These are phyloP conservation scores for Mycotypha africana DNA, from an alignment of 371 early-diverging fungal genomes.

Conservation along the genomic window DNA sequence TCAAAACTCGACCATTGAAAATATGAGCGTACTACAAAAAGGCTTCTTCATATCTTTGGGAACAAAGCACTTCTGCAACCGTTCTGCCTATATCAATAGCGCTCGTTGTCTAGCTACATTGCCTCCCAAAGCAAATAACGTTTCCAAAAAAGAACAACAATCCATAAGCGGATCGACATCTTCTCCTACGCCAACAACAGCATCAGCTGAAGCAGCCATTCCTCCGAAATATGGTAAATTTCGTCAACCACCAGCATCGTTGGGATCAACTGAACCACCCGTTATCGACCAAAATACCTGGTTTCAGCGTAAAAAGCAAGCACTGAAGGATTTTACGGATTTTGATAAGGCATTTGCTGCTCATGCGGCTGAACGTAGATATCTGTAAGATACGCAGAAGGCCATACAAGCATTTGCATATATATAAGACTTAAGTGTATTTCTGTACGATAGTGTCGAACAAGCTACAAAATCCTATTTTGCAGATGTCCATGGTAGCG, in stretches of 20 bases:
- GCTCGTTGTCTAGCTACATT: too few species aligned
- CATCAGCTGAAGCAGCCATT: slow-evolving; percentile 3
- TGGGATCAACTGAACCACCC: slow-evolving; percentile 38
- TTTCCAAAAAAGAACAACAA: too few species aligned
- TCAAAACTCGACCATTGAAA: too few species aligned
- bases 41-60: too few species aligned
- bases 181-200: neutral
- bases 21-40: too few species aligned
- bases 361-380: slow-evolving; percentile 49
- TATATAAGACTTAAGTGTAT: neutral
- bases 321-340: slow-evolving; percentile 37
- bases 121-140: too few species aligned
- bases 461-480: slow-evolving; percentile 63
- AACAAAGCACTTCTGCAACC: too few species aligned
- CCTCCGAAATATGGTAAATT: slow-evolving; percentile 14
- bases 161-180: too few species aligned
- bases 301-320: slow-evolving; percentile 37
- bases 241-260: slow-evolving; percentile 25
- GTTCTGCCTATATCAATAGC: too few species aligned
- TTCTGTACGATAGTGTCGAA: slow-evolving; percentile 40
- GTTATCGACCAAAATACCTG: slow-evolving; percentile 29
- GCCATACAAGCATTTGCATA: neutral
- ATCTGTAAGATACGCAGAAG: slow-evolving; percentile 35
- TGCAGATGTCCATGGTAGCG: slow-evolving; percentile 62
- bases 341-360: slow-evolving; percentile 48